Evolutionary conservation across 352 stramenopile species (phyloP), one percentile per base, ranked within the genome.

Genomic region (Halophytophthora polymorphica): DNA sequence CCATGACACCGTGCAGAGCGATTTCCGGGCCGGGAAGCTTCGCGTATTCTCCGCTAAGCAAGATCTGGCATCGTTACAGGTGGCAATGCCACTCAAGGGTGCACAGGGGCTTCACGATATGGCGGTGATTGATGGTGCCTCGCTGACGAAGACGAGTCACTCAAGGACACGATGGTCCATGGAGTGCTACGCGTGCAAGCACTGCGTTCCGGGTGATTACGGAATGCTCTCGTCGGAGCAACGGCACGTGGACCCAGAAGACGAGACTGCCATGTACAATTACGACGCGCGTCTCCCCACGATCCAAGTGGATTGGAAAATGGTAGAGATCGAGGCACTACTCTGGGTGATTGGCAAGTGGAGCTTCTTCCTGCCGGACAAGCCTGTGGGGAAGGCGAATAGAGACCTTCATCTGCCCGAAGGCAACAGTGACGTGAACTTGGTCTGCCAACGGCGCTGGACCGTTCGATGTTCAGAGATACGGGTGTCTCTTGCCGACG

Each of bases 301-400:
- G 17, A 60, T 90, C 53, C 61, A 38, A 2, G 42, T 90, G 23
- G 62, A 89, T 39, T 70, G 79, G 53, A 67, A 56, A 31, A 34
- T 88, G 12, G 28, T 67, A 21, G 78, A 93, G 47, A 53, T 93
- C 36, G 83, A 93, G 58, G 60, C 66, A 37, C 18, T 93, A 14
- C 59, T 65, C 10, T 93, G 83, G 83, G 38, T 81, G 10, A 37
- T 86, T 42, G 83, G 83, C 7, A 93, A 93, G 41, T 93, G 83
- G 83, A 73, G 66, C 2, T 93, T 86, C 35, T 89, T 91, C 50
- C 39, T 89, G 19, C 80, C 77, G 3, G 61, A 85, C 14, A 67
- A 58, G 3, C 8, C 58, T 18, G 38, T 13, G 6, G 57, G 62
- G 13, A 46, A 45, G 17, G 41, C 49, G 12, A 45, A 69, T 53